Percentiles rank a stretch among this genome's conserved stretches.
Evolutionary conservation across 169 alveolate species (phyloP).

Genomic region (Babesia caballi): DNA sequence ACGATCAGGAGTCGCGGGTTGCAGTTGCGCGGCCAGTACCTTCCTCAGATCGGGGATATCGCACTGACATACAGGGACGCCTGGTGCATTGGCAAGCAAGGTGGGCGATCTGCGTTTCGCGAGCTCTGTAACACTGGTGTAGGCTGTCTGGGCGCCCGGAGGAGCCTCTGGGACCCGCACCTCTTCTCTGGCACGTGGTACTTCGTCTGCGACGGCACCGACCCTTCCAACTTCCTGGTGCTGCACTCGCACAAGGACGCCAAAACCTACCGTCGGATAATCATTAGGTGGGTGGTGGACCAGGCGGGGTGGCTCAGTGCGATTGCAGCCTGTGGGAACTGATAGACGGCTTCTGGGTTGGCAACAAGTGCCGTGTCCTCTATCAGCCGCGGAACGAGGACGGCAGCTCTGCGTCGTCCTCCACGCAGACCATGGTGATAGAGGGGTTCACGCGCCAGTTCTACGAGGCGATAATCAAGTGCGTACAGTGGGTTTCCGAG

Average conservation of each 20-base stretch:
- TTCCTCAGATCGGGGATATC: slow-evolving; percentile 36
- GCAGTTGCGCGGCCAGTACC: slow-evolving; percentile 50
- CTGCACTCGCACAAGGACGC: slow-evolving; percentile 32
- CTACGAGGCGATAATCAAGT: slow-evolving; percentile 48
- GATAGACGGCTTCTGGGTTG: slow-evolving; percentile 56
- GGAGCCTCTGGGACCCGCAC: slow-evolving; percentile 55
- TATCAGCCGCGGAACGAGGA: slow-evolving; percentile 31
- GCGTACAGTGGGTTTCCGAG: slow-evolving; percentile 18
- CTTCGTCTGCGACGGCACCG: slow-evolving; percentile 64
- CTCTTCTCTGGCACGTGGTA: slow-evolving; percentile 42
- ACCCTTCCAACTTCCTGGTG: slow-evolving; percentile 50
- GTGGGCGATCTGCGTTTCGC: neutral
- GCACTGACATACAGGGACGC: slow-evolving; percentile 48
- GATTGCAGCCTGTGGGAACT: slow-evolving; percentile 56
- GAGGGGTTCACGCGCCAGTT: slow-evolving; percentile 56
- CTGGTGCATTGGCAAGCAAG: slow-evolving; percentile 57
- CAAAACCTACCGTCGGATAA: neutral
- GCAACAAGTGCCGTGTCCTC: slow-evolving; percentile 45
- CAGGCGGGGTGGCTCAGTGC: no score
- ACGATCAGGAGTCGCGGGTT: slow-evolving; percentile 25
- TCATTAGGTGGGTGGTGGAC: slow-evolving; percentile 21
- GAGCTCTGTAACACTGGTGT: no score
- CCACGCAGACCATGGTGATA: slow-evolving; percentile 32
- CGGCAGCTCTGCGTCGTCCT: neutral
- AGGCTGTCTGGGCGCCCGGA: slow-evolving; percentile 55